phyloP scores from a whole-genome alignment of 768 basidiomycete species.

The Steccherinum ochraceum region DNA sequence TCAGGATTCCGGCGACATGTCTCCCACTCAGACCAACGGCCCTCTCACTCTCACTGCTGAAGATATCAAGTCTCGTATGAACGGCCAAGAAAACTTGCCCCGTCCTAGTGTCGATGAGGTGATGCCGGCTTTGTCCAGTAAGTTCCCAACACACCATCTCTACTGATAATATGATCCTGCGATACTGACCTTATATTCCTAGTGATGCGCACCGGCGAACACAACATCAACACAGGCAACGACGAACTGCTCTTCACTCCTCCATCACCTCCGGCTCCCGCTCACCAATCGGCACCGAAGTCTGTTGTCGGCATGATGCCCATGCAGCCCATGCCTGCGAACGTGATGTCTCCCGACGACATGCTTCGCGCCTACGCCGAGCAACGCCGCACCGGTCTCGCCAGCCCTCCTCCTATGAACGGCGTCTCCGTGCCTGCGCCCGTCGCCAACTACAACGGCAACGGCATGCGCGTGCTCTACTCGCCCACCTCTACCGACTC shows the following conservation, averaged over 20 bases:
- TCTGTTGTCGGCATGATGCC: constrained; percentile 27
- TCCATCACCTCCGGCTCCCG: constrained; percentile 29
- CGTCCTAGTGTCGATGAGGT: constrained; percentile 48
- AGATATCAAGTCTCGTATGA: constrained; percentile 53
- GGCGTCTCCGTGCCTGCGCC: constrained; percentile 18
- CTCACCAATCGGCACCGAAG: constrained; percentile 18
- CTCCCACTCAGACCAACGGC: constrained; percentile 39
- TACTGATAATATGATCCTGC: constrained; percentile 10
- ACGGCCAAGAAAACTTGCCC: constrained; percentile 26
- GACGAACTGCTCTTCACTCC: constrained; percentile 41
- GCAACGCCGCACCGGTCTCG: constrained; percentile 25
- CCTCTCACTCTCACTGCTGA: constrained; percentile 44
- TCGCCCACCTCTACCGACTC: constrained; percentile 16
- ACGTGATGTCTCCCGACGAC: constrained; percentile 58
- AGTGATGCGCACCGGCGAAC: constrained; percentile 70
- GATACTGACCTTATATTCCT: neutral
- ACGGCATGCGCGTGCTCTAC: constrained; percentile 28
- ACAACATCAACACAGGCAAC: constrained; percentile 21
- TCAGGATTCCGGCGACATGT: constrained; percentile 25
- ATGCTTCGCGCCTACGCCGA: constrained; percentile 73
- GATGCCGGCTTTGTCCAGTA: constrained; percentile 63
- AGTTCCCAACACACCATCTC: constrained; percentile 21
- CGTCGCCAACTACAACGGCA: constrained; percentile 19
- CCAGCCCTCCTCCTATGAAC: constrained; percentile 26
- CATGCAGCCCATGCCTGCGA: constrained; percentile 37